phyloP scores from a whole-genome alignment of 2,329 filamentous ascomycete species.

The Pyrenophora seminiperda region DNA sequence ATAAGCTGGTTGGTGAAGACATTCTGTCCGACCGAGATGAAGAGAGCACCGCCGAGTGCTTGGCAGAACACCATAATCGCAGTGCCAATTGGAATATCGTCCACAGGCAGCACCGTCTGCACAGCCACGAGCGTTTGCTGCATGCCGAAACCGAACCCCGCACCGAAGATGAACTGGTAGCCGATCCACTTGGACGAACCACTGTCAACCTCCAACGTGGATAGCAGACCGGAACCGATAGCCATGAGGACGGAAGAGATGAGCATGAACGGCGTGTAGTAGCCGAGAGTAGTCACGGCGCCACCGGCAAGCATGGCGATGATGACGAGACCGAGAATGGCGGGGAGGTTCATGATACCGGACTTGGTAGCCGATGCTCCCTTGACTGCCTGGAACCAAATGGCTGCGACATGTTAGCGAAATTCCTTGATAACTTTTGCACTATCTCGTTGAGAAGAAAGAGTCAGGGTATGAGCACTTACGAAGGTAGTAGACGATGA shows the following conservation, averaged over 20 bases:
- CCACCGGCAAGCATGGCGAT: conserved; percentile 50
- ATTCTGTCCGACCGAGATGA: conserved; percentile 57
- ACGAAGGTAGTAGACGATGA: conserved; percentile 52
- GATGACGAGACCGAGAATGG: conserved; percentile 54
- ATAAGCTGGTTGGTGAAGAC: conserved; percentile 58
- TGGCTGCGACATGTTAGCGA: conserved; percentile 36
- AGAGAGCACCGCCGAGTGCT: conserved; percentile 55
- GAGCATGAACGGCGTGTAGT: conserved; percentile 58
- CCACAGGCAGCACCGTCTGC: conserved; percentile 51
- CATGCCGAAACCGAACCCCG: conserved; percentile 56
- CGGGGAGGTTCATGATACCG: conserved; percentile 56
- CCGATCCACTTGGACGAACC: conserved; percentile 47
- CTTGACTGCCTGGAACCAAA: conserved; percentile 59
- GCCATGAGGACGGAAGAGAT: conserved; percentile 50
- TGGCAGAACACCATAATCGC: conserved; percentile 56
- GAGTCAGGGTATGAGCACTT: too few relatives aligned
- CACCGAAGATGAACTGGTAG: conserved; percentile 49
- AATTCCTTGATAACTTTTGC: too few relatives aligned
- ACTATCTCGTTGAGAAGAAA: too few relatives aligned
- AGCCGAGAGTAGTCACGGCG: conserved; percentile 50
- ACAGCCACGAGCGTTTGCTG: conserved; percentile 55
- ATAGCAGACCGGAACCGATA: conserved; percentile 54
- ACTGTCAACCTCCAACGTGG: conserved; percentile 51
- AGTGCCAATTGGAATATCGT: conserved; percentile 55
- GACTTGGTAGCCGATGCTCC: conserved; percentile 53